A percentile compares a stretch with the other conserved stretches of the same genome.
These are phyloP conservation scores for Sisymbrium irio DNA, from an alignment of 345 rosid genomes.

Conservation along the genomic window DNA sequence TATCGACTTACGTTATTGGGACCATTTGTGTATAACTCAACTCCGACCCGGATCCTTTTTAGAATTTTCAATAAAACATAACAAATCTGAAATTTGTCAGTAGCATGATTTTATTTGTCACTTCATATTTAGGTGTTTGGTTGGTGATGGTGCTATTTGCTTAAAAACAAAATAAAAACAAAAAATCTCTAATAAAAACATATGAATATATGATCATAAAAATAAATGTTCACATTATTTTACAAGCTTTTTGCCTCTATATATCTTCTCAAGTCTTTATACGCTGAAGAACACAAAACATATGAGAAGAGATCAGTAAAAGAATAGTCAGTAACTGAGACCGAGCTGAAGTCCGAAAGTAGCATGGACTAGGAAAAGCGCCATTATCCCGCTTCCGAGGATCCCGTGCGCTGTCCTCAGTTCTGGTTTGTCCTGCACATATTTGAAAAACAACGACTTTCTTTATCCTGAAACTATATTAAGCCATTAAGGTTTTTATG, in stretches of 20 bases:
- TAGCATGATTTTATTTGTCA: not conserved
- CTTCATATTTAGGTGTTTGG: not conserved
- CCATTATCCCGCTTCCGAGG: slow-evolving; percentile 92
- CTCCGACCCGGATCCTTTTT: slow-evolving; percentile 1
- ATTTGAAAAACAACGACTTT: not conserved
- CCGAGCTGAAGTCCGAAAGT: slow-evolving; percentile 87
- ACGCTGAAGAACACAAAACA: slow-evolving; percentile 8
- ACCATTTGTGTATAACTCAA: not conserved
- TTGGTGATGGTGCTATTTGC: not conserved
- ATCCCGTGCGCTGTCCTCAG: slow-evolving; percentile 80
- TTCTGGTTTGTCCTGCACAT: slow-evolving; percentile 72
- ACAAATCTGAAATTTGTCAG: not conserved
- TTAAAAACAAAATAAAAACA: not conserved
- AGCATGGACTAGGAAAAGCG: slow-evolving; percentile 72
- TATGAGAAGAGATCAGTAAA: slow-evolving; percentile 5
- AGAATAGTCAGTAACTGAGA: slow-evolving; percentile 55
- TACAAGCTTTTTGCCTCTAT: not conserved
- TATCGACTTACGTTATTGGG: slow-evolving; percentile 1
- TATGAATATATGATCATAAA: too few species aligned
- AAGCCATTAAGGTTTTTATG: not conserved
- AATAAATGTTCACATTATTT: not conserved
- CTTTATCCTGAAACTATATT: not conserved
- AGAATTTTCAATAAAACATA: not conserved
- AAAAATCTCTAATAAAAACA: not conserved
- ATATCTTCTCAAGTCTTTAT: not conserved